Base-by-base conservation (phyloP, 345 rosid species). In the Linum tenue region DNA sequence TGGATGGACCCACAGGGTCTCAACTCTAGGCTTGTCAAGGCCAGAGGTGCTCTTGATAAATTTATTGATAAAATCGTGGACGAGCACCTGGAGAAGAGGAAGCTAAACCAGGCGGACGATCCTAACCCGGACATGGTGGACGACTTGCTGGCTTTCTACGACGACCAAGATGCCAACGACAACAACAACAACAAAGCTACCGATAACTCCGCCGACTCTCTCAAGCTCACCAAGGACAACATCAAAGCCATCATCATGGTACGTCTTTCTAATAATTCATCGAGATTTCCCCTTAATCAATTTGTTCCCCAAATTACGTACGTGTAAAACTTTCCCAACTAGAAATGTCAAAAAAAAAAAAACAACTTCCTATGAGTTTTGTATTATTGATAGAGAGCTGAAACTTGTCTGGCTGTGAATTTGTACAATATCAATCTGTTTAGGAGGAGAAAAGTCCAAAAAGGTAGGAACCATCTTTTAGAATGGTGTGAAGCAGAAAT, bases 171-270 rank as follows among this genome's bases (percentile, higher is more conserved):
- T 3, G 53, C 50, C 50, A 11, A 11, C 12, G 7, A 14, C 51
- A 22, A 22, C 31, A 22, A 22, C 31, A 22, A 22, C 17, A 79
- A 79, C 0, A 81, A 75, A 76, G 85, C 14, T 48, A 5, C 3
- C 15, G 53, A 48, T 22, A 22, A 22, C 31, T 22, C 70, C 83
- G 2, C 88, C 82, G 15, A 82, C 65, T 57, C 94, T 41, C 76
- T 90, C 66, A 85, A 65, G 51, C 80, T 92, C 59, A 88, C 96
- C 0, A 79, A 77, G 55, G 89, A 84, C 58, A 84, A 86, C 78
- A 92, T 92, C 77, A 90, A 92, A 75, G 98, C 96, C 59, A 86
- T 92, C 61, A 85, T 92, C 79, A 92, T 92, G 97, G 98, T 92
- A 77, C 67, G 38, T 39, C 15, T 37, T 40, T 40, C 48, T 14